Evolutionary conservation across 225 moss, liverwort and hornwort genomes (phyloP).

Genomic region (Asterella californica): DNA sequence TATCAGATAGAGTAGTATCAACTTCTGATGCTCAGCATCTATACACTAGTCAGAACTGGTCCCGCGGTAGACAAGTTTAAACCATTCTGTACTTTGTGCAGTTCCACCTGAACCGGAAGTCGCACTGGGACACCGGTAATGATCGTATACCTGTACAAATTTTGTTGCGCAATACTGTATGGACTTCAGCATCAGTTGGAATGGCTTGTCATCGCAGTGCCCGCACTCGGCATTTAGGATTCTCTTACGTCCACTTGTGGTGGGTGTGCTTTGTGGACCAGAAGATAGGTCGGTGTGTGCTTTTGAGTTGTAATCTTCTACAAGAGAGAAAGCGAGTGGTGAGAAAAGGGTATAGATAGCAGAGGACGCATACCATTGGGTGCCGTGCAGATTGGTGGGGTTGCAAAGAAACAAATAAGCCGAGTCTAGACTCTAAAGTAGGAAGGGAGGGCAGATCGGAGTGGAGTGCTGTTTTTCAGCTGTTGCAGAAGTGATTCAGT

Average conservation of each 20-base stretch:
- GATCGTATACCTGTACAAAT: neutral
- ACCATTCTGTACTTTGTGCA: neutral
- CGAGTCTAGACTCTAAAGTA: neutral
- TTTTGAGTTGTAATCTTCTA: constrained; percentile 18
- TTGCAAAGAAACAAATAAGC: neutral
- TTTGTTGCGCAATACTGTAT: neutral
- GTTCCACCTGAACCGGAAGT: neutral
- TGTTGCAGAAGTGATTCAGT: neutral
- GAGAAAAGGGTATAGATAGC: constrained; percentile 14
- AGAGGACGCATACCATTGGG: constrained; percentile 16
- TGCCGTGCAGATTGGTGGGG: constrained; percentile 13
- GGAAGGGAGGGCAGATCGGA: neutral
- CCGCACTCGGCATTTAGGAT: constrained; percentile 7
- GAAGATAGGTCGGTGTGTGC: constrained; percentile 21
- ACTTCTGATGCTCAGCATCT: neutral
- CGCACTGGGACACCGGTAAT: neutral
- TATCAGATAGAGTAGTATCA: neutral
- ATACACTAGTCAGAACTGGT: neutral
- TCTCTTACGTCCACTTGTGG: constrained; percentile 7
- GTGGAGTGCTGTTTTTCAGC: neutral
- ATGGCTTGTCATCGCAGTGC: neutral
- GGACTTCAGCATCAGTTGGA: neutral
- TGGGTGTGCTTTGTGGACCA: constrained; percentile 20
- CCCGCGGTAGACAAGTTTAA: neutral
- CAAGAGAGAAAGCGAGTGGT: constrained; percentile 21